Evolutionary conservation across 495 filamentous ascomycete genomes (phyloP).

Genomic region (Penicillium desertorum): DNA sequence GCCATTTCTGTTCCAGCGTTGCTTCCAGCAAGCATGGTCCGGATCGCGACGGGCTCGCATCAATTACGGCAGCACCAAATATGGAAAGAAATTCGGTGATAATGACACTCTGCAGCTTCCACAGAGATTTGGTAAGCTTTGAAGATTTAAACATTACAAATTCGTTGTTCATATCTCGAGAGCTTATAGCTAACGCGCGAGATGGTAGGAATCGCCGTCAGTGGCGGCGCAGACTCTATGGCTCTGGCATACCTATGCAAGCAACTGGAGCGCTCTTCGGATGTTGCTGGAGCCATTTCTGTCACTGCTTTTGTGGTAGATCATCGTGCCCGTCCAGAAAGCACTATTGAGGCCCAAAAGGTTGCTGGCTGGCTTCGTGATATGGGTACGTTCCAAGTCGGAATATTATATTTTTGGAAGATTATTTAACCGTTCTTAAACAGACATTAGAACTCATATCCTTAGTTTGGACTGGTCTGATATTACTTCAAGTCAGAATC

Average conservation of each 20-base stretch:
- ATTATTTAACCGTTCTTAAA: conserved; percentile 17
- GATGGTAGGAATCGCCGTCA: conserved; percentile 72
- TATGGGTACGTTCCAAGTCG: conserved; percentile 33
- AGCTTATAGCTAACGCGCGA: conserved; percentile 9
- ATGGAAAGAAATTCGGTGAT: conserved; percentile 3
- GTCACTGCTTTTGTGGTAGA: conserved; percentile 75
- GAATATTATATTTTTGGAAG: conserved; percentile 3
- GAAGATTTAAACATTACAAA: neutral
- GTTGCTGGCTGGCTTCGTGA: conserved; percentile 55
- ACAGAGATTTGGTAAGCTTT: conserved; percentile 9
- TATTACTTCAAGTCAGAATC: conserved; percentile 8
- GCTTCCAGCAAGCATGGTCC: conserved; percentile 15
- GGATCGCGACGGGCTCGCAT: conserved; percentile 12
- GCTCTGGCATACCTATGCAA: conserved; percentile 76
- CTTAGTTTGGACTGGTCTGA: conserved; percentile 52
- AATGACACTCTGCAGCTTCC: conserved; percentile 7
- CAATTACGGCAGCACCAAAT: conserved; percentile 6
- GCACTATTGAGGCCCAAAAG: conserved; percentile 61
- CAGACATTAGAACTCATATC: conserved; percentile 53
- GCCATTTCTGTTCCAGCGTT: conserved; percentile 11
- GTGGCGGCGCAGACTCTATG: conserved; percentile 96
- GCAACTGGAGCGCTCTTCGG: conserved; percentile 35
- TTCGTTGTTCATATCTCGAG: conserved; percentile 15
- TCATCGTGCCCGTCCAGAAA: conserved; percentile 70
- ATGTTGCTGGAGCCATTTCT: conserved; percentile 25